Evolutionary conservation across 352 stramenopile species (phyloP).

Genomic region (Phytophthora megakarya): DNA sequence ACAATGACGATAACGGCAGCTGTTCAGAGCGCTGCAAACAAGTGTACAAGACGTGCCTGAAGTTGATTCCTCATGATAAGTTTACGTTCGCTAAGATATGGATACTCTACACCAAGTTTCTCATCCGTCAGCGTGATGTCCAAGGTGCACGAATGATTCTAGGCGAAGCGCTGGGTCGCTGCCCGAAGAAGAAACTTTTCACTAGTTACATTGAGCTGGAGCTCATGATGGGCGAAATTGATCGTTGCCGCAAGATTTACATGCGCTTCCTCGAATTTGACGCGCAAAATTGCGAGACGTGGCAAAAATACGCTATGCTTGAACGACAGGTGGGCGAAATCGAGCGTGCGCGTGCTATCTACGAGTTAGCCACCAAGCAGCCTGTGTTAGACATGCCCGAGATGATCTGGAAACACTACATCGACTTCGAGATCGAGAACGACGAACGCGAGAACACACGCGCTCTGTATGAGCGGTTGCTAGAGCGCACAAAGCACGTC

Average conservation of each 20-base stretch:
- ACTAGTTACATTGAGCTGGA: constrained; percentile 95
- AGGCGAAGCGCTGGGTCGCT: constrained; percentile 94
- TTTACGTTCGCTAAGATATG: constrained; percentile 99
- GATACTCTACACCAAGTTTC: constrained; percentile 97
- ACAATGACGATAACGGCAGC: constrained; percentile 48
- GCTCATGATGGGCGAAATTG: constrained; percentile 97
- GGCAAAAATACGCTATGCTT: constrained; percentile 96
- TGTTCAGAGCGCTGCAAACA: constrained; percentile 81
- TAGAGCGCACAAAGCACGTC: constrained; percentile 97
- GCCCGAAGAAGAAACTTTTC: constrained; percentile 93
- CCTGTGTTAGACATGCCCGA: constrained; percentile 98
- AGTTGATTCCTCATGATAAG: constrained; percentile 93
- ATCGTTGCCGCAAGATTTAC: constrained; percentile 94
- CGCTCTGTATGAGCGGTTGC: constrained; percentile 94
- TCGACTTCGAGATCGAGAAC: constrained; percentile 98
- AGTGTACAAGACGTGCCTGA: constrained; percentile 95
- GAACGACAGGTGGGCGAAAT: constrained; percentile 96
- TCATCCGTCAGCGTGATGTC: constrained; percentile 95
- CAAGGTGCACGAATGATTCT: constrained; percentile 91
- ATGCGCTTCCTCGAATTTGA: constrained; percentile 86
- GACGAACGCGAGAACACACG: constrained; percentile 86
- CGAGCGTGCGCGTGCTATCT: constrained; percentile 94
- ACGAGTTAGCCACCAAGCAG: constrained; percentile 96
- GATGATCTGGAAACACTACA: constrained; percentile 99
- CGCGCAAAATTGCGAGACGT: constrained; percentile 92